Base-by-base conservation (phyloP, 306 rosid species). In the Carpinus fangiana region DNA sequence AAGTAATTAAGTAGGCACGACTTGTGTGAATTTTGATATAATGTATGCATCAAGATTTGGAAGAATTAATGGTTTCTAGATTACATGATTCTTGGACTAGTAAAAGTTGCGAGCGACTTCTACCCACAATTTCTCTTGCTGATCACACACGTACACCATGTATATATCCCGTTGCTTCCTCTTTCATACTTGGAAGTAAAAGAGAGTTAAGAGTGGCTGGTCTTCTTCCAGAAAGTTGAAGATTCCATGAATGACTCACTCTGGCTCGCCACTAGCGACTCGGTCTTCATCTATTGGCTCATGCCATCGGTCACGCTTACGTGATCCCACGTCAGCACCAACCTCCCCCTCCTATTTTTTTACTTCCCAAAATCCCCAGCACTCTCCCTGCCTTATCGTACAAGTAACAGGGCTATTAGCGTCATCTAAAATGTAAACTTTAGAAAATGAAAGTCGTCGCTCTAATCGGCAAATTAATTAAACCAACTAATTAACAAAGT, bases 281-380 rank as follows among this genome's bases (percentile, higher is more conserved):
- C 10, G 5, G 72, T 84, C 74, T 8, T 7, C 1, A 4, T 23
- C 21, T 57, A 56, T 87, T 70, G 82, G 66, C 80, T 84, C 65
- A 36, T 18, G 26, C 52, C 12, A 48, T 48, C 1, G 72, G 83
- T 89, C 93, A 87, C 72, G 93, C 91, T 85, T 80, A 84, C 90
- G 86, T 45, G 8, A 34, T 0, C 52, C 23, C 12, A 66, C 72
- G 7, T 66, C 61, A 7, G 71, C 77, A 69, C 78, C 77, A 82
- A 85, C 83, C 56, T 74, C 56, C 16, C 14, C 62, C 45, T 23
- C 5, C 8, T 64, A 6, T n/a, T 70, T 21, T 46, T 78, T 11
- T 17, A 47, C 28, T 72, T 54, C 69, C 54, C 41, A 2, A 62
- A 77, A 45, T 4, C 53, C 34, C 38, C 54, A 54, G 64, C 72